Base-by-base conservation (phyloP, 106 monocot species). In the Triglochin maritima region DNA sequence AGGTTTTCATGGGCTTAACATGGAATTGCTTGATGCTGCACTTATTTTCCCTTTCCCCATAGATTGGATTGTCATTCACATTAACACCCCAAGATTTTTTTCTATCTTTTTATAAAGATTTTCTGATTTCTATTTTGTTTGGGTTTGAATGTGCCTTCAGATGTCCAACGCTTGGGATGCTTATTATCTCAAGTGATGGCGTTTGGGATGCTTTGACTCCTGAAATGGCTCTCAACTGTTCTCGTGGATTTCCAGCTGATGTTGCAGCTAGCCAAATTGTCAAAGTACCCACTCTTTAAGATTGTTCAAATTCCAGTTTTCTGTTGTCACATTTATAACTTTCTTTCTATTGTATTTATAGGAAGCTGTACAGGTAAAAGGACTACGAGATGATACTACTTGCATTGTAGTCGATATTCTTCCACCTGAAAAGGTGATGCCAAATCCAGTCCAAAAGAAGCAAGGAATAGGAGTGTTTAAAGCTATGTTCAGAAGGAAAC, bases 331-430 rank as follows among this genome's bases (percentile, higher is more conserved):
- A 10, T 41, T 55, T 56, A 4, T 47, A 47, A 12, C 5, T 12
- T 67, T 17, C 17, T 53, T 51, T 41, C 48, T 47, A 51, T 44
- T 71, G 46, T 69, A 7, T 64, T 63, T 44, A 42, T 67, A 78
- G 77, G 77, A 78, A 57, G 77, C 77, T 58, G 77, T 78, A 10
- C 77, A 71, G 48, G 52, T 45, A n/a, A 50, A 71, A 54, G 77
- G 77, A 15, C 6, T 78, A 15, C 56, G 71, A 59, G 77, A 78
- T 14, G 77, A 78, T 60, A 78, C 71, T 43, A 77, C 77, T 56
- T 77, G 77, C 46, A 77, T 77, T 64, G 77, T 77, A 13, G 77
- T 77, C 64, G 77, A 78, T 65, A 78, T 78, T 41, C 60, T 71
- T 9, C 77, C 77, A 9, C 71, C 63, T 12, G 77, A 71, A 60